phyloP scores from a whole-genome alignment of 1,139 yeast species.

The Blastobotrys elegans region DNA sequence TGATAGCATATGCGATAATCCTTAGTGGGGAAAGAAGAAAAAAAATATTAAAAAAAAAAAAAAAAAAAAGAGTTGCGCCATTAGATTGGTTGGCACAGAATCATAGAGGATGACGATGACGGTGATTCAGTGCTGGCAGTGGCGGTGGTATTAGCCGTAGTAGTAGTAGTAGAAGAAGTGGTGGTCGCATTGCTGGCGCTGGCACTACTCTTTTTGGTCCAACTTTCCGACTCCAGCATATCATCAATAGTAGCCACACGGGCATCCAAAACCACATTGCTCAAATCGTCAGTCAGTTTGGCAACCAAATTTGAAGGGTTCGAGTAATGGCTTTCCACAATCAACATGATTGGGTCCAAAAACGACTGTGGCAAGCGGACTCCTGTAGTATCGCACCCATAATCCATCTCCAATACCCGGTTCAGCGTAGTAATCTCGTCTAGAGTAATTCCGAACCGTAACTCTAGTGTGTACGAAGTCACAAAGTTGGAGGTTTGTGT shows the following conservation, averaged over 20 bases:
- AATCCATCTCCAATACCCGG: neutral
- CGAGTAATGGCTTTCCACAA: conserved; percentile 1
- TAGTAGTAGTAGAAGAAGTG: neutral
- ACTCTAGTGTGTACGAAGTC: conserved; percentile 1
- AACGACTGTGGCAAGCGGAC: neutral
- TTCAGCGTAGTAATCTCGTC: neutral
- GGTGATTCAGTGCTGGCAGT: neutral
- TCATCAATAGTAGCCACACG: conserved; percentile 5
- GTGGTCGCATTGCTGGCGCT: neutral
- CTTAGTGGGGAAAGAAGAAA: neutral
- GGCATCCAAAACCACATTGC: neutral
- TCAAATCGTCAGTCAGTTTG: neutral
- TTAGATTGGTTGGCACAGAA: conserved; percentile 2
- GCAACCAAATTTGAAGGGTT: neutral
- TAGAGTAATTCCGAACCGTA: neutral
- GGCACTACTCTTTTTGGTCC: neutral
- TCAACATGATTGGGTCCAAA: conserved; percentile 1
- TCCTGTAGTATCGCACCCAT: neutral
- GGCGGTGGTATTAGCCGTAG: neutral
- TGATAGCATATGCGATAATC: neutral
- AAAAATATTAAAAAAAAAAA: neutral
- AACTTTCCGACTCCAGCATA: conserved; percentile 2
- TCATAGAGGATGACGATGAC: neutral
- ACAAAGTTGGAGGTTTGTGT: neutral
- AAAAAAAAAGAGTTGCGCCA: neutral